Percentiles rank a stretch among this genome's conserved stretches.
These are phyloP conservation scores for Termitomyces eurrhizus DNA, from an alignment of 768 basidiomycete genomes.

Conservation along the genomic window DNA sequence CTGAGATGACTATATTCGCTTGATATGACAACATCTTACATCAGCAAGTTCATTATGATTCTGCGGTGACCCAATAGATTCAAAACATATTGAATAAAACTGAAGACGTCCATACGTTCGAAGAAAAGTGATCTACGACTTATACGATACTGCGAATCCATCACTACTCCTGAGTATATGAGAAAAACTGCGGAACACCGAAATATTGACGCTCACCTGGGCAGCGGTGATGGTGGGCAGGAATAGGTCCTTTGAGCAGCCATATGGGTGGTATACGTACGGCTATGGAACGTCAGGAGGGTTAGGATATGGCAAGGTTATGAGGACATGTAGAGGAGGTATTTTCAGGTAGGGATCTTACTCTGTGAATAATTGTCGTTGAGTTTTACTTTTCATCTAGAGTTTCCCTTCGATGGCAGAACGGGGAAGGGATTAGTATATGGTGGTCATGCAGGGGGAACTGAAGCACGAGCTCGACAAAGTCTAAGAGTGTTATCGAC, in stretches of 20 bases:
- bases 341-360: background rate
- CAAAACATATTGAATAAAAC: no score
- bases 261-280: background rate
- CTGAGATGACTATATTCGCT: no score
- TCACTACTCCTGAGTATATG: no score
- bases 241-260: background rate
- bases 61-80: no score
- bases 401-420: background rate
- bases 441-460: background rate
- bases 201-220: no score
- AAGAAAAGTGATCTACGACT: no score
- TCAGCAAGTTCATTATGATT: no score
- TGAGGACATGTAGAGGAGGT: background rate
- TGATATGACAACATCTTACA: no score
- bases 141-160: no score
- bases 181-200: background rate
- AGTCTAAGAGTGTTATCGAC: background rate
- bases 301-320: background rate
- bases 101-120: no score
- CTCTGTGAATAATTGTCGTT: background rate
- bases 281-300: background rate
- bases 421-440: background rate
- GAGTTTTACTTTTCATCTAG: background rate
- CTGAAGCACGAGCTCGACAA: background rate
- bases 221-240: no score